These are phyloP conservation scores for Colletotrichum echinochloae DNA, from an alignment of 2,329 filamentous ascomycete genomes.

Conservation along the genomic window DNA sequence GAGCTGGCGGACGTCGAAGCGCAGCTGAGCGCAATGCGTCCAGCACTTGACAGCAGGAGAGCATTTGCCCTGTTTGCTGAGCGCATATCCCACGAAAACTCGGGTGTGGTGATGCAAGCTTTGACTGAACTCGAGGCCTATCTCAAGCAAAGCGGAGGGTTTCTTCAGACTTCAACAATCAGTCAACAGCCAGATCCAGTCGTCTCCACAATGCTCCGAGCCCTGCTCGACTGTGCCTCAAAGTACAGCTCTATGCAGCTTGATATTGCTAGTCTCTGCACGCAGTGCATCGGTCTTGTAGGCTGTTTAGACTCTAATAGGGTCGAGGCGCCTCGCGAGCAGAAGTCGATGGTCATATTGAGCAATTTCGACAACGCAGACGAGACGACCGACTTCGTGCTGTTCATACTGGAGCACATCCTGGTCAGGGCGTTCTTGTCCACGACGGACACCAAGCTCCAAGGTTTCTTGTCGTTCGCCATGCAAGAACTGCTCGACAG, in stretches of 20 bases:
- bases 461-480: constrained; percentile 91
- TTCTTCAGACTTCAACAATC: constrained; percentile 82
- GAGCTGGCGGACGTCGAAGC: constrained; percentile 76
- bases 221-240: constrained; percentile 86
- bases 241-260: constrained; percentile 78
- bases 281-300: constrained; percentile 86
- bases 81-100: constrained; percentile 85
- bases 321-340: constrained; percentile 82
- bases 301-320: constrained; percentile 93
- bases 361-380: constrained; percentile 84
- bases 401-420: constrained; percentile 87
- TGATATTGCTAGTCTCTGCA: constrained; percentile 78
- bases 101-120: constrained; percentile 85
- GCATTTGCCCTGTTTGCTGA: constrained; percentile 71
- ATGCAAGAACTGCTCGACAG: constrained; percentile 92
- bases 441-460: constrained; percentile 85
- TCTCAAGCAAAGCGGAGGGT: constrained; percentile 78
- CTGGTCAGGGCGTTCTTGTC: constrained; percentile 93
- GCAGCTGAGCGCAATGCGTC: constrained; percentile 74
- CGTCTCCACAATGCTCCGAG: constrained; percentile 77
- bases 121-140: constrained; percentile 81
- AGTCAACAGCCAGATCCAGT: constrained; percentile 86
- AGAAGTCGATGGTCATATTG: constrained; percentile 85
- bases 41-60: constrained; percentile 64
- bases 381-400: constrained; percentile 87